Conservation (phyloP, 768 basidiomycete species). For the Lactifluus piperatus region DNA sequence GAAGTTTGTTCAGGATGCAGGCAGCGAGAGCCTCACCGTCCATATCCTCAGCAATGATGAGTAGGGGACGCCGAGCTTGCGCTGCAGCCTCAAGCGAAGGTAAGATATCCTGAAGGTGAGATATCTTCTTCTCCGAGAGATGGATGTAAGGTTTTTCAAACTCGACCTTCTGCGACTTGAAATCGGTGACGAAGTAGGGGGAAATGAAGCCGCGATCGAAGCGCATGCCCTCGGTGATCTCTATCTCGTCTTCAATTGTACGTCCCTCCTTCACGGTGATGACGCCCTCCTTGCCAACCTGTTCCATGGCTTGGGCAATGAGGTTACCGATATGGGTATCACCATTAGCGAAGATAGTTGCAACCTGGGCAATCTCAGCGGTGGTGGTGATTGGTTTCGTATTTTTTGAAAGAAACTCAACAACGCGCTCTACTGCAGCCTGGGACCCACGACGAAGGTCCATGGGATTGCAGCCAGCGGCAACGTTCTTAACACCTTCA, state of each 20-base stretch:
- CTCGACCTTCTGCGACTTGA: slow-evolving; percentile 92
- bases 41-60: slow-evolving; percentile 96
- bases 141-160: slow-evolving; percentile 95
- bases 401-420: slow-evolving; percentile 80
- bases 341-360: slow-evolving; percentile 62
- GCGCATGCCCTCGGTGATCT: slow-evolving; percentile 99
- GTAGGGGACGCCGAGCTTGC: slow-evolving; percentile 76
- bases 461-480: slow-evolving; percentile 99
- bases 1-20: slow-evolving; percentile 44
- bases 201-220: slow-evolving; percentile 99
- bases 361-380: slow-evolving; percentile 96
- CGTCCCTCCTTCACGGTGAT: slow-evolving; percentile 99
- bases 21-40: slow-evolving; percentile 32
- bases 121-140: slow-evolving; percentile 97
- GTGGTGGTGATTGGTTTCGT: slow-evolving; percentile 94
- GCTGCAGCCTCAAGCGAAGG: slow-evolving; percentile 80
- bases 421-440: slow-evolving; percentile 87
- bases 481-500: slow-evolving; percentile 98
- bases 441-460: slow-evolving; percentile 98
- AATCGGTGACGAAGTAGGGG: slow-evolving; percentile 97
- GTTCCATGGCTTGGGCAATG: slow-evolving; percentile 99
- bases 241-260: slow-evolving; percentile 97
- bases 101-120: slow-evolving; percentile 87
- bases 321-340: slow-evolving; percentile 88
- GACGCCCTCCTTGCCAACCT: slow-evolving; percentile 98